Evolutionary conservation across 345 rosid species (phyloP).

Genomic region (Theobroma cacao): DNA sequence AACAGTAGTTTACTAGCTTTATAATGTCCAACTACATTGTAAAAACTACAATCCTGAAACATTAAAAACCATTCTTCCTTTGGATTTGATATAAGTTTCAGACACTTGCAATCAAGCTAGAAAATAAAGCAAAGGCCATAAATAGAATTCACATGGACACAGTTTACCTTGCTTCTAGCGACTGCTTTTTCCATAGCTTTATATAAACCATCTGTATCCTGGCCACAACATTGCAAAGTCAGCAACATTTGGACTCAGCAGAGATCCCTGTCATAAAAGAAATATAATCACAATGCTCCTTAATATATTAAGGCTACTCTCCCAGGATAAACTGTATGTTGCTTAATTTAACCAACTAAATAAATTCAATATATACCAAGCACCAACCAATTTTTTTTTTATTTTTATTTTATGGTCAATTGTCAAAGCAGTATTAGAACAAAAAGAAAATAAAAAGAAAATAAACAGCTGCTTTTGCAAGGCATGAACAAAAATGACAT

Average conservation of each 20-base stretch:
- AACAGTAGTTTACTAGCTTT: background rate
- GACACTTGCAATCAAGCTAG: background rate
- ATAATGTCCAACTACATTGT: background rate
- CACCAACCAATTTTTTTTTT: background rate
- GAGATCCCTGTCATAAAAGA: conserved; percentile 59
- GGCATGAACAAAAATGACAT: background rate
- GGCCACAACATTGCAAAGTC: conserved; percentile 79
- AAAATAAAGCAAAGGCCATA: background rate
- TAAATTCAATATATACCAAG: background rate
- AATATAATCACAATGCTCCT: conserved; percentile 57
- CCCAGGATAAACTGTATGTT: conserved; percentile 20
- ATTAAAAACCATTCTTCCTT: background rate
- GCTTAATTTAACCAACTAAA: conserved; percentile 3
- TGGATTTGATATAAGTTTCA: conserved; percentile 5
- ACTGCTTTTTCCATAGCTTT: conserved; percentile 60
- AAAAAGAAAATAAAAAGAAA: background rate
- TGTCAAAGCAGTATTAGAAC: background rate
- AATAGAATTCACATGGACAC: background rate
- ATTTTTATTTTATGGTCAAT: background rate
- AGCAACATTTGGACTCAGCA: conserved; percentile 64
- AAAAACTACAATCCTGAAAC: background rate
- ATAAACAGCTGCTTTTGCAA: too few species aligned
- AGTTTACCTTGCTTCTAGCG: conserved; percentile 58
- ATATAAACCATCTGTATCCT: conserved; percentile 65
- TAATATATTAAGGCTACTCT: conserved; percentile 37